phyloP scores from a whole-genome alignment of 306 rosid species.

The Luffa acutangula region DNA sequence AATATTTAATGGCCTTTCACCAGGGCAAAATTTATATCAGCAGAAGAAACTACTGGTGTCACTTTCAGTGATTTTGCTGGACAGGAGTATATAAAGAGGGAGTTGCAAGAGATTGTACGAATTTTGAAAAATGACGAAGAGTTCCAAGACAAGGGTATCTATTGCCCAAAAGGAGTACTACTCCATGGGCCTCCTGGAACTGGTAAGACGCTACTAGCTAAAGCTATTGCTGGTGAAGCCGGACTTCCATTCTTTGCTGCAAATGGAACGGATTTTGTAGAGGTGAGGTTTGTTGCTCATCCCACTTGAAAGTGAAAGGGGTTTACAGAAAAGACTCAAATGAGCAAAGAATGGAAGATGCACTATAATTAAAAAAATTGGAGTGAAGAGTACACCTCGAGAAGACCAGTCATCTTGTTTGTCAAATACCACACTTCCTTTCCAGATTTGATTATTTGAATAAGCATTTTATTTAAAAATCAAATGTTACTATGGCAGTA shows the following conservation, averaged over 20 bases:
- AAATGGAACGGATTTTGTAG: slow-evolving; percentile 96
- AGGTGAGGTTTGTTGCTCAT: slow-evolving; percentile 40
- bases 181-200: slow-evolving; percentile 99
- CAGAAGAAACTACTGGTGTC: slow-evolving; percentile 94
- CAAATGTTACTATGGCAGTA: not conserved
- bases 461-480: not conserved
- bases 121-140: slow-evolving; percentile 86
- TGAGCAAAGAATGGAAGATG: not conserved
- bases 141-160: slow-evolving; percentile 87
- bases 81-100: slow-evolving; percentile 96
- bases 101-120: slow-evolving; percentile 88
- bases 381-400: not conserved
- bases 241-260: slow-evolving; percentile 97
- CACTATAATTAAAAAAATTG: not conserved
- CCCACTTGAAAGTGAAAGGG: not conserved
- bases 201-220: slow-evolving; percentile 93
- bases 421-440: not conserved
- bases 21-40: slow-evolving; percentile 98
- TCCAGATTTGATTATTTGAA: not conserved
- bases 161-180: slow-evolving; percentile 96
- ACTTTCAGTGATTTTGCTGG: slow-evolving; percentile 98
- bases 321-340: not conserved
- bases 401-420: not conserved
- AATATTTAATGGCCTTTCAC: slow-evolving; percentile 28
- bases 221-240: slow-evolving; percentile 98